These are phyloP conservation scores for Guadua angustifolia DNA, from an alignment of 176 grass and related monocot species.

Conservation along the genomic window DNA sequence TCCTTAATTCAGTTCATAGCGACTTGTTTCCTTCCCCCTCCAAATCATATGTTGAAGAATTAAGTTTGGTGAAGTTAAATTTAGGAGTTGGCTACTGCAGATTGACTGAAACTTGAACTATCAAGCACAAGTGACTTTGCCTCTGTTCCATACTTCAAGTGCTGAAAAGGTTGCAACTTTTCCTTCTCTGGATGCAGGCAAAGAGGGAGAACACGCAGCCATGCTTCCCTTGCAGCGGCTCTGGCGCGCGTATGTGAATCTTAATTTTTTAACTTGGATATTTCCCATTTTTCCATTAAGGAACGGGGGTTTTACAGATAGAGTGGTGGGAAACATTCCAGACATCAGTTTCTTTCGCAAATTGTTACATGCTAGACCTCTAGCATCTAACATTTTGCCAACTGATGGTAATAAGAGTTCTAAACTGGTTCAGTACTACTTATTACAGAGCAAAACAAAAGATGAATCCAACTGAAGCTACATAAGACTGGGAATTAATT, in stretches of 20 bases:
- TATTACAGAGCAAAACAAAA: too few relatives aligned
- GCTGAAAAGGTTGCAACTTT: not conserved
- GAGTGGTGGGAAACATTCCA: too few relatives aligned
- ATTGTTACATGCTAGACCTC: too few relatives aligned
- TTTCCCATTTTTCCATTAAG: too few relatives aligned
- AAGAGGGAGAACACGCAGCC: constrained; percentile 91
- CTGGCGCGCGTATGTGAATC: constrained; percentile 72
- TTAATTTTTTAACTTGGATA: too few relatives aligned
- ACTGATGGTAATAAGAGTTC: too few relatives aligned
- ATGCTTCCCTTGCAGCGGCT: constrained; percentile 94
- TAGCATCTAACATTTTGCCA: too few relatives aligned
- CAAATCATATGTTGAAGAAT: not conserved
- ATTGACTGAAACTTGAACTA: not conserved
- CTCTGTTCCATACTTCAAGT: not conserved
- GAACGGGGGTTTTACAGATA: too few relatives aligned
- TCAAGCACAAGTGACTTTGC: not conserved
- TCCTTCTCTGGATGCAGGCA: constrained; percentile 52
- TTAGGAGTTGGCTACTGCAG: not conserved
- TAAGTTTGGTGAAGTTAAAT: not conserved
- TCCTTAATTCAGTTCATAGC: not conserved
- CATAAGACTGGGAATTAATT: too few relatives aligned
- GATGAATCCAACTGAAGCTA: too few relatives aligned
- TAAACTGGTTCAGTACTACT: too few relatives aligned
- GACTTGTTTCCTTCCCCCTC: not conserved
- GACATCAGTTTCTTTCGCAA: too few relatives aligned